These are phyloP conservation scores for Centrapalus pauciflorus DNA, from an alignment of 129 eudicot species.

Conservation along the genomic window DNA sequence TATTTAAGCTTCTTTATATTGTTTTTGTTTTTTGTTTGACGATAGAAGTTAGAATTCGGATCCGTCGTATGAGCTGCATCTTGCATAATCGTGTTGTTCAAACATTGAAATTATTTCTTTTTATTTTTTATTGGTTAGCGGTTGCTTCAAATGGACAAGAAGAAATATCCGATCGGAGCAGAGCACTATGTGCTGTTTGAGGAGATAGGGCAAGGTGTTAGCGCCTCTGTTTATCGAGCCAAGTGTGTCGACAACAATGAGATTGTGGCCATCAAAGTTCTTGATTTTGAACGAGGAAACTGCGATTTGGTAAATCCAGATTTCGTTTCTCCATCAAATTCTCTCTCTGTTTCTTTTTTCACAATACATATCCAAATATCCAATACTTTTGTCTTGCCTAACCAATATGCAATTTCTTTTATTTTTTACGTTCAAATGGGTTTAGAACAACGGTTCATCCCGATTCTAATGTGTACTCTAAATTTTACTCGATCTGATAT, in stretches of 20 bases:
- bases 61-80: constrained; percentile 20
- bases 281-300: constrained; percentile 52
- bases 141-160: constrained; percentile 13
- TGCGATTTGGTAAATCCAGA: constrained; percentile 30
- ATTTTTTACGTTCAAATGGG: neutral
- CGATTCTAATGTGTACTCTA: neutral
- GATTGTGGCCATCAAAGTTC: constrained; percentile 53
- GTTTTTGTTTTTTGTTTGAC: constrained; percentile 1
- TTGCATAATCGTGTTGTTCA: constrained; percentile 8
- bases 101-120: no score
- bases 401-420: neutral
- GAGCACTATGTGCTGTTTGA: constrained; percentile 48
- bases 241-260: constrained; percentile 39
- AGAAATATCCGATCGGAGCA: constrained; percentile 45
- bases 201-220: constrained; percentile 59
- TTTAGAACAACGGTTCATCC: neutral
- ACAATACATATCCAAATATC: neutral
- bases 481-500: neutral
- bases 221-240: constrained; percentile 49
- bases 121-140: constrained; percentile 4
- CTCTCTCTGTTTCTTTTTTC: neutral
- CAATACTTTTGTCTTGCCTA: neutral
- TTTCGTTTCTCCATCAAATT: neutral
- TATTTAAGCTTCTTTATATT: neutral
- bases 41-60: constrained; percentile 18